Conservation (phyloP, 768 basidiomycete species). For the Mycena indigotica region DNA sequence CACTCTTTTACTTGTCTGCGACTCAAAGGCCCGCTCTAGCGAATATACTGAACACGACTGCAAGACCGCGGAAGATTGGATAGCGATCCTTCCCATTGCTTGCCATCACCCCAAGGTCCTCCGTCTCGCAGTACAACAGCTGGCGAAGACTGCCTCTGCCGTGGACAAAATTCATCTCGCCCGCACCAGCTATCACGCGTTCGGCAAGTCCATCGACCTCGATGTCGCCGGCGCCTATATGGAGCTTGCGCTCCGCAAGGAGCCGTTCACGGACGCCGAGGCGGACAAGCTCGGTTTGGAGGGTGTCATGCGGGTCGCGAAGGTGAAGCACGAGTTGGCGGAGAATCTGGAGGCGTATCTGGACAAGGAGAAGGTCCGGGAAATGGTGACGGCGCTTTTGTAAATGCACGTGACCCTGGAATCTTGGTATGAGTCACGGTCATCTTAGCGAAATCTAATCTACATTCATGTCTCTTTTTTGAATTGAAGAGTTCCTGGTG, state of each 20-base stretch:
- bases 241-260: conserved; percentile 32
- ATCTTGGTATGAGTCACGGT: no score
- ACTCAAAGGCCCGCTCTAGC: conserved; percentile 20
- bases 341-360: conserved; percentile 16
- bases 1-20: not conserved
- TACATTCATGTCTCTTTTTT: no score
- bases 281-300: conserved; percentile 21
- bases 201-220: conserved; percentile 30
- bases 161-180: conserved; percentile 36
- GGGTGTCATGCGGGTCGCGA: conserved; percentile 34
- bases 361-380: conserved; percentile 12
- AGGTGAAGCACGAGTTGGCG: conserved; percentile 33
- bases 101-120: conserved; percentile 25
- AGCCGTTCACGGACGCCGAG: not conserved
- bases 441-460: no score
- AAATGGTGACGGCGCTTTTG: conserved; percentile 9
- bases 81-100: conserved; percentile 36
- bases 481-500: no score
- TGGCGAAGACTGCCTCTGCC: conserved; percentile 27
- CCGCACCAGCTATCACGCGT: conserved; percentile 16
- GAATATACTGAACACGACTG: conserved; percentile 32
- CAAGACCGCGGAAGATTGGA: conserved; percentile 39
- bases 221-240: conserved; percentile 37
- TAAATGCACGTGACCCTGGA: not conserved
- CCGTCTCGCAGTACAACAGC: conserved; percentile 35